Evolutionary conservation across 331 rosid species (phyloP), one percentile per base, ranked within the genome.

Genomic region (Saraca asoca): DNA sequence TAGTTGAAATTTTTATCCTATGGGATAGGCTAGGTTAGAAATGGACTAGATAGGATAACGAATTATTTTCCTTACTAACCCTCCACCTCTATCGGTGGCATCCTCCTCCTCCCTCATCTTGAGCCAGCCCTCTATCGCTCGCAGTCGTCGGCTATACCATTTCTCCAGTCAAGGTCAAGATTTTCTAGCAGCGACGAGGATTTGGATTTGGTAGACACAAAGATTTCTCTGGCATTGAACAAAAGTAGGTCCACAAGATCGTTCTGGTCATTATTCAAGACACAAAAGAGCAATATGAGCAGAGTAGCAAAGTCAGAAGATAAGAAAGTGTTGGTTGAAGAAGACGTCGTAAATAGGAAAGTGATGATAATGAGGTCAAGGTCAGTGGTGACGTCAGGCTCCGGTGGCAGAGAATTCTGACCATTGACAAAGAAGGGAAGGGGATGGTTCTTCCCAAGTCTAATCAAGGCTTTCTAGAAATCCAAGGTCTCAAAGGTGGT

Each of bases 371-470:
- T 57, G 71, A 81, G 85, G 80, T 94, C 98, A 2, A 84, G 85
- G 78, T 87, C 98, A 48, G 90, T 88, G 55, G 90, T 95, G 65
- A 43, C 58, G 48, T 4, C 46, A 10, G 75, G 79, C 12, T 33
- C 70, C 18, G 68, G 63, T 0, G 14, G 52, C 2, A 71, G 86
- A 44, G 80, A 66, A 2, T 51, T 34, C 2, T 87, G 46, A 67
- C 54, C 31, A 3, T 3, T 80, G 24, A 77, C 84, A 61, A 39
- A 69, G 35, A 93, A 85, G 51, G 83, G 87, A 0, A 77, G 56
- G 66, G 78, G 97, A 3, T 24, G 98, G 97, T 72, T 80, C 58
- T 94, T 94, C 46, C 92, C 91, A 54, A 94, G 97, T 24, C 98
- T 96, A 68, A 86, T 90, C 10, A 90, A 88, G 80, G 95, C 73